Conservation (phyloP, 2,329 filamentous ascomycete species). For the Fusarium buxicola region DNA sequence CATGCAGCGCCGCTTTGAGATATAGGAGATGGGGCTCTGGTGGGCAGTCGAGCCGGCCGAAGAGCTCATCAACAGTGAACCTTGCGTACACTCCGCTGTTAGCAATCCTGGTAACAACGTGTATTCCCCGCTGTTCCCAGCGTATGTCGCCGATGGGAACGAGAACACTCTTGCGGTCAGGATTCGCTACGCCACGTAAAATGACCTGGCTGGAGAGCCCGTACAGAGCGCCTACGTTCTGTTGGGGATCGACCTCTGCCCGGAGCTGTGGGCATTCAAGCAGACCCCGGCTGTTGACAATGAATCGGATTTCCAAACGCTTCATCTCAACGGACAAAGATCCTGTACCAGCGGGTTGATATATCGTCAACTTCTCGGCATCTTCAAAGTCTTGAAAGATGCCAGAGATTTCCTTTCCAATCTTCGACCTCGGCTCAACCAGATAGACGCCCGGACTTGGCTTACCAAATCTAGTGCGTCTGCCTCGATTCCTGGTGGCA, state of each 20-base stretch:
- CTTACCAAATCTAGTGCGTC: background rate
- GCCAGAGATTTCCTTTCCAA: slow-evolving; percentile 53
- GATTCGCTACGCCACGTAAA: slow-evolving; percentile 51
- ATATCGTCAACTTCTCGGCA: slow-evolving; percentile 33
- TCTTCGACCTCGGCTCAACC: slow-evolving; percentile 60
- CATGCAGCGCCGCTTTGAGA: slow-evolving; percentile 69
- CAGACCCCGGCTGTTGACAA: slow-evolving; percentile 55
- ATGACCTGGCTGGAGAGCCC: slow-evolving; percentile 23
- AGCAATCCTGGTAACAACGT: slow-evolving; percentile 55
- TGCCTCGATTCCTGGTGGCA: slow-evolving; percentile 35
- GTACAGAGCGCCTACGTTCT: slow-evolving; percentile 64
- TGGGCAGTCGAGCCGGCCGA: slow-evolving; percentile 68
- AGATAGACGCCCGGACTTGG: slow-evolving; percentile 44
- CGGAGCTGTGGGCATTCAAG: slow-evolving; percentile 63
- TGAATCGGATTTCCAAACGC: slow-evolving; percentile 65
- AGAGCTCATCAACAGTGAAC: slow-evolving; percentile 64
- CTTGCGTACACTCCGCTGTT: slow-evolving; percentile 55
- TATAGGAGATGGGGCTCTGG: slow-evolving; percentile 67
- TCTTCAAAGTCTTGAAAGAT: slow-evolving; percentile 60
- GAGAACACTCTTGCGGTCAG: slow-evolving; percentile 61
- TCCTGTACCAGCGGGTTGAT: slow-evolving; percentile 51
- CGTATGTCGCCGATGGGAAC: slow-evolving; percentile 59
- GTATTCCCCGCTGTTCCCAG: slow-evolving; percentile 49
- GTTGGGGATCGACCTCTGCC: slow-evolving; percentile 65
- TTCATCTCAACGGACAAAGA: slow-evolving; percentile 61